Evolutionary conservation across 1,284 basidiomycete species (phyloP), one percentile per base, ranked within the genome.

Genomic region (Cystobasidium slooffiae): DNA sequence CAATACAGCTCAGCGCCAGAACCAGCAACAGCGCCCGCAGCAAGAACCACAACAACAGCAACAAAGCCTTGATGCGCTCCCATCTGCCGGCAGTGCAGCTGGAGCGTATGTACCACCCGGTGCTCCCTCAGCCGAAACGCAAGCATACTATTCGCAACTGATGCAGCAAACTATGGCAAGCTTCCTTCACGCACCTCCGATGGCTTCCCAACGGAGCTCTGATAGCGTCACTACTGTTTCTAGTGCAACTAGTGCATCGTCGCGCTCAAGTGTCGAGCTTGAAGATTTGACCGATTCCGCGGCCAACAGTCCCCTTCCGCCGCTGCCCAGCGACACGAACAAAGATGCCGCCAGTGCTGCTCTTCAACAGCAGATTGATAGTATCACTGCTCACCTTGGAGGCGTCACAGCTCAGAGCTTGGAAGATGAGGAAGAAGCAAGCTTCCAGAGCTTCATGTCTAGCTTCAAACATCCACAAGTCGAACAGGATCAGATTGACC

Each of bases 401-500:
- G 31, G 59, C 18, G 24, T 49, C 62, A 65, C 39, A 4, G 46
- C 20, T 39, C 10, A n/a, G 10, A 39, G 18, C n/a, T 20, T 31
- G 8, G 47, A 65, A 49, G 62, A 65, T 12, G 44, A 65, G 22
- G 62, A 65, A 39, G 62, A 65, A 51, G 37, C 24, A 6, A 65
- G 49, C 47, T 65, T 65, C 20, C 62, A 65, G 18, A 65, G 46
- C 22, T 65, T 65, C 62, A 65, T 65, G 62, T 49, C 44, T 37
- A 44, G 37, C 62, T 52, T 65, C 8, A 65, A 65, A 20, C 12
- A 47, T 16, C 24, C 31, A 10, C 62, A 43, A 46, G 44, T 52
- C 24, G 62, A 65, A 24, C 49, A 39, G 20, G 62, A 37, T 31
- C 62, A 49, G 16, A 52, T 65, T 52, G 62, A 65, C 39, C 44